Conservation (phyloP, 2,329 filamentous ascomycete genomes). For the Neoarthrinium moseri region DNA sequence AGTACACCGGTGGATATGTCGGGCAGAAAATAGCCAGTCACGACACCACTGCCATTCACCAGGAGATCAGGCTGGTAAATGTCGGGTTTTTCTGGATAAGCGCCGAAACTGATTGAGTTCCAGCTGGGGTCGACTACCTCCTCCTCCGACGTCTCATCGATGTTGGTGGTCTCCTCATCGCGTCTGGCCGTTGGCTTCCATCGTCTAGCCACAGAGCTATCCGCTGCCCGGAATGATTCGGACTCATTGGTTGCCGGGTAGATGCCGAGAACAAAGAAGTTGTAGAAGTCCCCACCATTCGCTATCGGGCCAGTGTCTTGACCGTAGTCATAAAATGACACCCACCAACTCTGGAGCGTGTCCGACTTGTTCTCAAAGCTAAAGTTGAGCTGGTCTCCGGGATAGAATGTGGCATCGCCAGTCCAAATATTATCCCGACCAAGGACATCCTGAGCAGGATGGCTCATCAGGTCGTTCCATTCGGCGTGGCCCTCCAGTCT, state of each 20-base stretch:
- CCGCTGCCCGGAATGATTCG: not conserved
- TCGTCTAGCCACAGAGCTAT: not conserved
- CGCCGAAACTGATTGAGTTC: conserved; percentile 9
- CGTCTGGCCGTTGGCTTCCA: not conserved
- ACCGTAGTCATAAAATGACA: conserved; percentile 14
- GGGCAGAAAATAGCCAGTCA: conserved; percentile 19
- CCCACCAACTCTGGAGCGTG: conserved; percentile 10
- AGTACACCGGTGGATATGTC: conserved; percentile 31
- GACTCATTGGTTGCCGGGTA: conserved; percentile 14
- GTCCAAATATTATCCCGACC: conserved; percentile 27
- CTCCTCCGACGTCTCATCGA: not conserved
- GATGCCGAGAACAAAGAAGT: conserved; percentile 36
- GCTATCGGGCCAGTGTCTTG: conserved; percentile 27
- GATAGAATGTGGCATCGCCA: conserved; percentile 31
- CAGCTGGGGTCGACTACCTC: not conserved
- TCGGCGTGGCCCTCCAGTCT: conserved; percentile 38
- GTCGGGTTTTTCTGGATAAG: conserved; percentile 14
- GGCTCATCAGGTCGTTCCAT: conserved; percentile 36
- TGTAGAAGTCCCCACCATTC: conserved; percentile 41
- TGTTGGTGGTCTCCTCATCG: conserved; percentile 18
- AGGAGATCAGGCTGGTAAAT: conserved; percentile 13
- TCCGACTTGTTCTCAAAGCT: conserved; percentile 25
- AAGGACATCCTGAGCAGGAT: conserved; percentile 21
- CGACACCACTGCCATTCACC: conserved; percentile 10
- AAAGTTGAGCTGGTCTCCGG: conserved; percentile 27